Evolutionary conservation across 2,329 filamentous ascomycete species (phyloP).

Genomic region (Colletotrichum orbiculare): DNA sequence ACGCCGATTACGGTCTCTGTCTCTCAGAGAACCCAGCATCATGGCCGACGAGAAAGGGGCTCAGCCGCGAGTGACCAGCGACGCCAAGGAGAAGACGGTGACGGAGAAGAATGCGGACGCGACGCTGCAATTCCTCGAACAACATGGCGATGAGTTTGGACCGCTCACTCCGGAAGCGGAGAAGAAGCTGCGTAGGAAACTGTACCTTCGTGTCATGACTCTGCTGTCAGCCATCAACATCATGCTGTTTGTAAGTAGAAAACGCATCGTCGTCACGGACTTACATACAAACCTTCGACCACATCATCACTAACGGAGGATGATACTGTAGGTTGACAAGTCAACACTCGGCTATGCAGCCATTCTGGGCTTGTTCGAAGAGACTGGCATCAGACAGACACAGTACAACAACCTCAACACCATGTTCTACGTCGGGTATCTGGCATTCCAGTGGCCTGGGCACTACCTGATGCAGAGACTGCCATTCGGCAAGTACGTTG

Average conservation of each 20-base stretch:
- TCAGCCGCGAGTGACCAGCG: constrained; percentile 6
- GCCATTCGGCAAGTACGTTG: constrained; percentile 50
- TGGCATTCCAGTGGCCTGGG: constrained; percentile 50
- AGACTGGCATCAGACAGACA: constrained; percentile 49
- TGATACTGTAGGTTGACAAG: constrained; percentile 48
- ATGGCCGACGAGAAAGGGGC: constrained; percentile 29
- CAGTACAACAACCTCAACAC: constrained; percentile 55
- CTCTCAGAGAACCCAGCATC: not conserved
- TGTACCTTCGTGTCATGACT: constrained; percentile 47
- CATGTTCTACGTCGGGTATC: constrained; percentile 54
- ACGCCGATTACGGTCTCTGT: not conserved
- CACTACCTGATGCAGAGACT: constrained; percentile 54
- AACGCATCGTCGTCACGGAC: not conserved
- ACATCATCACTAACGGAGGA: not conserved
- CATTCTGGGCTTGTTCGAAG: constrained; percentile 54
- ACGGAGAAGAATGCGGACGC: constrained; percentile 47
- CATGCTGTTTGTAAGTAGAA: constrained; percentile 48
- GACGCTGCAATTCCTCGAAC: constrained; percentile 48
- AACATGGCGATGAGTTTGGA: constrained; percentile 46
- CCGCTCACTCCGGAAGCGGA: constrained; percentile 47
- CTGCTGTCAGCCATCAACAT: constrained; percentile 48
- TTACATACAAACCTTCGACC: too few relatives aligned
- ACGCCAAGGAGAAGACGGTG: constrained; percentile 28
- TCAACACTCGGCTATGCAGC: constrained; percentile 53
- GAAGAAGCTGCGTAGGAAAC: constrained; percentile 45